Evolutionary conservation across 2,329 filamentous ascomycete species (phyloP).

Genomic region (Trichoderma sp.): DNA sequence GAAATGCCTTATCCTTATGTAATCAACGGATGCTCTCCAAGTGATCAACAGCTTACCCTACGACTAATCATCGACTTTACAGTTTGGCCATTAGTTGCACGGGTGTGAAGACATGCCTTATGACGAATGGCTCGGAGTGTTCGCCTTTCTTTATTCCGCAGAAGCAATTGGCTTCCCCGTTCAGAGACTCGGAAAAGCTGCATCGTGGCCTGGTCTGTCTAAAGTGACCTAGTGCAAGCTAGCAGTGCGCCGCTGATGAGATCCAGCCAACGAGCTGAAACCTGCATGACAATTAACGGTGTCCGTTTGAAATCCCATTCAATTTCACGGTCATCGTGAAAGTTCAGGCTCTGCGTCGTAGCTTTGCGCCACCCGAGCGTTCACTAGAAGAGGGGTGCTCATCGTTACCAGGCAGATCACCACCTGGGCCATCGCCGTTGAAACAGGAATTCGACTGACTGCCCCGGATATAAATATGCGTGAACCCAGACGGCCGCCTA

Average conservation of each 20-base stretch:
- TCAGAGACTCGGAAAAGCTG: not conserved
- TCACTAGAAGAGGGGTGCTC: not conserved
- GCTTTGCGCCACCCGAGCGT: not conserved
- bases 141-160: not conserved
- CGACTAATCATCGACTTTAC: not conserved
- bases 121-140: not conserved
- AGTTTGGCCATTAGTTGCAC: not conserved
- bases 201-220: not conserved
- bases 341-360: not conserved
- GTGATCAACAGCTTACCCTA: conserved; percentile 1
- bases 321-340: conserved; percentile 10
- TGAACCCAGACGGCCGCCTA: not conserved
- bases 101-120: not conserved
- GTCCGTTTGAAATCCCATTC: not conserved
- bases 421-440: not conserved
- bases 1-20: not conserved
- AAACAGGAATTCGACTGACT: not conserved
- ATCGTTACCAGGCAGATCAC: not conserved
- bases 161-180: not conserved
- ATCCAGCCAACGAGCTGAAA: not conserved
- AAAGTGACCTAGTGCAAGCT: not conserved
- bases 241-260: not conserved
- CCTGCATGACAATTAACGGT: not conserved
- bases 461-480: not conserved
- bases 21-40: not conserved